phyloP scores from a whole-genome alignment of 176 grass and related monocot species.

The Avena eriantha region DNA sequence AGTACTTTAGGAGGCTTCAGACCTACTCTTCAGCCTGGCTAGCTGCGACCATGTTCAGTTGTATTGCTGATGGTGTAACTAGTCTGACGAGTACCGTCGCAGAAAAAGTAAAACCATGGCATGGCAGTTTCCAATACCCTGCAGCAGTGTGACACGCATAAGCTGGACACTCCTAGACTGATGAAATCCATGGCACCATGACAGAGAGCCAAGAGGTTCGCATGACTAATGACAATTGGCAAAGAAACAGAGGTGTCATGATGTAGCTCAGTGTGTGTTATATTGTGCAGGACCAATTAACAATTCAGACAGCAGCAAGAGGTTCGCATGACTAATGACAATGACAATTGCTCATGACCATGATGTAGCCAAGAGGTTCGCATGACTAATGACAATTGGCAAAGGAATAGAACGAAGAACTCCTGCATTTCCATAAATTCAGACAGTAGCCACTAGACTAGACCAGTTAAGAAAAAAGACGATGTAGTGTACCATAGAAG shows the following conservation, averaged over 20 bases:
- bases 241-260: slow-evolving; percentile 10
- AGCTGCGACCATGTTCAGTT: background rate
- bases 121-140: background rate
- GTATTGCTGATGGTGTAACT: background rate
- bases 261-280: background rate
- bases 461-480: slow-evolving; percentile 36
- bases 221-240: background rate
- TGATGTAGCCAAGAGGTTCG: no score
- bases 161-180: background rate
- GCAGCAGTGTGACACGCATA: background rate
- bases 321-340: no score
- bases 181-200: background rate
- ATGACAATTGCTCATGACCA: no score
- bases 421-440: slow-evolving; percentile 22
- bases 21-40: slow-evolving; percentile 32
- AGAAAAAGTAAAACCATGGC: background rate
- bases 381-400: no score
- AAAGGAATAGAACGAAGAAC: background rate
- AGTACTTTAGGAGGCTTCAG: slow-evolving; percentile 40
- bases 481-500: background rate
- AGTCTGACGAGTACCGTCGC: background rate
- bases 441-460: background rate
- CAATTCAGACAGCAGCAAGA: no score
- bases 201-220: background rate
- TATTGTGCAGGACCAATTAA: slow-evolving; percentile 12